Conservation (phyloP, 164 flowering plant species). For the Vitis labrusca region DNA sequence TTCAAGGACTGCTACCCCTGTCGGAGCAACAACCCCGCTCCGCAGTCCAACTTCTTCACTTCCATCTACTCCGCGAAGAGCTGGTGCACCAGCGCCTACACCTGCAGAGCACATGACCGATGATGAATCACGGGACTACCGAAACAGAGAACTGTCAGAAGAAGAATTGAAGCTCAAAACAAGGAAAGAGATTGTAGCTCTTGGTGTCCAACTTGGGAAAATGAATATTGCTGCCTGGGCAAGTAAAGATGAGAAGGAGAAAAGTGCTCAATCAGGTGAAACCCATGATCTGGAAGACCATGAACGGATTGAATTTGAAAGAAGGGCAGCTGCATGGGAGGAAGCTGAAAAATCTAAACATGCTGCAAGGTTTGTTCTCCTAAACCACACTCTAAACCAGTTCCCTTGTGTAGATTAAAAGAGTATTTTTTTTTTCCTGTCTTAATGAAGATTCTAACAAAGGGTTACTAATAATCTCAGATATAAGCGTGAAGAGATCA, state of each 20-base stretch:
- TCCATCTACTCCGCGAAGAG: slow-evolving; percentile 77
- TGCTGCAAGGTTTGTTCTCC: slow-evolving; percentile 58
- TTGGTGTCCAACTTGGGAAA: slow-evolving; percentile 92
- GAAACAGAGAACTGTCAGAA: slow-evolving; percentile 55
- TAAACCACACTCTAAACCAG: background rate
- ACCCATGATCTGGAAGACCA: slow-evolving; percentile 33
- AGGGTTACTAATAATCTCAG: slow-evolving; percentile 32
- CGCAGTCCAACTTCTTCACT: slow-evolving; percentile 84
- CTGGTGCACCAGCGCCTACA: slow-evolving; percentile 49
- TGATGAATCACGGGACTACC: slow-evolving; percentile 31
- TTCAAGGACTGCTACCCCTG: slow-evolving; percentile 83
- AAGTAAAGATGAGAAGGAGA: slow-evolving; percentile 73
- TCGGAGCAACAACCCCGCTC: slow-evolving; percentile 70
- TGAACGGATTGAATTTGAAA: slow-evolving; percentile 47
- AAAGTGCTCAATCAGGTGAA: slow-evolving; percentile 27
- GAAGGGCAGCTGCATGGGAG: slow-evolving; percentile 87
- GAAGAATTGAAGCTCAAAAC: slow-evolving; percentile 74
- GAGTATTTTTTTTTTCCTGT: background rate
- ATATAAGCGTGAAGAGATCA: slow-evolving; percentile 76
- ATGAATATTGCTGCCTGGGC: slow-evolving; percentile 97
- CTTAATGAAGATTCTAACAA: background rate
- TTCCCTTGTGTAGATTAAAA: background rate
- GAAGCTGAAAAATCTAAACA: slow-evolving; percentile 88
- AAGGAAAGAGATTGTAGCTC: slow-evolving; percentile 80
- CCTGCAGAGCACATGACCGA: slow-evolving; percentile 33